Conservation (phyloP, 257 asterid genomes). For the Verbascum thapsus region DNA sequence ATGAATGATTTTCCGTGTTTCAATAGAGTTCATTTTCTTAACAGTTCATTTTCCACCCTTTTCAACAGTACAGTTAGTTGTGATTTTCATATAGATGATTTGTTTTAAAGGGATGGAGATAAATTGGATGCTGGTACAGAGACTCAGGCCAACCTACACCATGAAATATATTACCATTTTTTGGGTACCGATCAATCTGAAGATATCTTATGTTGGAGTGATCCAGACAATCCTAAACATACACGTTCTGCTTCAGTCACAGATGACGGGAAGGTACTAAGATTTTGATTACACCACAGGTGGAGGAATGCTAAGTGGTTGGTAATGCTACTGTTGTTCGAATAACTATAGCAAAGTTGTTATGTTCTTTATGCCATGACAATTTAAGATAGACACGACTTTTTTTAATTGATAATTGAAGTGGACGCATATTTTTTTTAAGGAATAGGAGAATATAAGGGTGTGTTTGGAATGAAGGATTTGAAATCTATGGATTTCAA, state of each 20-base stretch:
- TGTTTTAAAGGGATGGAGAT: conserved; percentile 61
- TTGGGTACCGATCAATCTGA: conserved; percentile 88
- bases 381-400: neutral
- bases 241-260: conserved; percentile 69
- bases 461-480: too few species aligned
- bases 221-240: conserved; percentile 78
- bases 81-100: conserved; percentile 29
- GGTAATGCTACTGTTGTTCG: neutral
- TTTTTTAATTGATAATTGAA: too few species aligned
- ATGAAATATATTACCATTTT: conserved; percentile 85
- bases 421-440: neutral
- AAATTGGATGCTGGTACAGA: conserved; percentile 87
- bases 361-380: conserved; percentile 3
- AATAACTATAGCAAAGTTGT: neutral
- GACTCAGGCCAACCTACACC: conserved; percentile 73
- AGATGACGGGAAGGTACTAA: conserved; percentile 83
- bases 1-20: too few species aligned
- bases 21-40: too few species aligned
- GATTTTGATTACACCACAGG: neutral
- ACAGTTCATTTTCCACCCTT: too few species aligned
- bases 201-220: conserved; percentile 87
- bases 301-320: conserved; percentile 8
- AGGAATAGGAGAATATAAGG: too few species aligned
- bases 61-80: conserved; percentile 1
- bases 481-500: too few species aligned